phyloP scores from a whole-genome alignment of 2,329 filamentous ascomycete genomes.

The Bipolaris cookei region DNA sequence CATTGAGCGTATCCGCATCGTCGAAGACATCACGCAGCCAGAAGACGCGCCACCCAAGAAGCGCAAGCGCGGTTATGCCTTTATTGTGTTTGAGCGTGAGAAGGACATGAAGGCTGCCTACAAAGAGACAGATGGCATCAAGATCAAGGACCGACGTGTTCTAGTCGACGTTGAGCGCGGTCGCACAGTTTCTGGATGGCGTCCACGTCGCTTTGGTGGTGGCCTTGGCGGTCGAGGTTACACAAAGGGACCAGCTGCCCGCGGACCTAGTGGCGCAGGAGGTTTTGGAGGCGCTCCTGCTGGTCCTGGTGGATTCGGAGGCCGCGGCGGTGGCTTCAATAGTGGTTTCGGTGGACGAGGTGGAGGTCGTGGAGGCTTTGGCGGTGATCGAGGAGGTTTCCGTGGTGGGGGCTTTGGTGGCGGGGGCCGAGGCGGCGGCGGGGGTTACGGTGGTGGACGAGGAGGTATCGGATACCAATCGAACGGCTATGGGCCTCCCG shows the following conservation, averaged over 20 bases:
- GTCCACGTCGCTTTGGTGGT: constrained; percentile 87
- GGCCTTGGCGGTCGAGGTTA: constrained; percentile 92
- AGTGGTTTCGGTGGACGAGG: constrained; percentile 57
- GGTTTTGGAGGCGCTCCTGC: constrained; percentile 60
- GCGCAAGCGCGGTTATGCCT: constrained; percentile 91
- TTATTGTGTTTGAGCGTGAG: constrained; percentile 95
- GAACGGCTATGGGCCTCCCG: constrained; percentile 53
- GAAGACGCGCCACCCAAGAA: constrained; percentile 61
- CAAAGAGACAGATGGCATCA: constrained; percentile 84
- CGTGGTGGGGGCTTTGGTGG: constrained; percentile 55
- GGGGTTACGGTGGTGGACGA: constrained; percentile 48
- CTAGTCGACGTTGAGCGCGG: constrained; percentile 96
- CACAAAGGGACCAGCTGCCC: constrained; percentile 77
- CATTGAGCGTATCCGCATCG: constrained; percentile 91
- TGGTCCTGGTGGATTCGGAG: constrained; percentile 59
- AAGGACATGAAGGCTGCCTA: constrained; percentile 99
- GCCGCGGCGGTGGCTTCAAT: constrained; percentile 61
- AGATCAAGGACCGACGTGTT: constrained; percentile 89
- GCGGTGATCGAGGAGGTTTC: constrained; percentile 55
- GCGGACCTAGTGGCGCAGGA: constrained; percentile 72
- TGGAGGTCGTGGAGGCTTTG: constrained; percentile 55
- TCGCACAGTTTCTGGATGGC: constrained; percentile 92
- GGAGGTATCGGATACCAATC: constrained; percentile 55
- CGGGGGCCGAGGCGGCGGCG: constrained; percentile 20
- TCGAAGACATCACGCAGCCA: constrained; percentile 76